Percentiles rank a stretch among this genome's conserved stretches.
Conservation (phyloP, 192 early-diverging fungal genomes). For the Lunasporangiospora selenospora region DNA sequence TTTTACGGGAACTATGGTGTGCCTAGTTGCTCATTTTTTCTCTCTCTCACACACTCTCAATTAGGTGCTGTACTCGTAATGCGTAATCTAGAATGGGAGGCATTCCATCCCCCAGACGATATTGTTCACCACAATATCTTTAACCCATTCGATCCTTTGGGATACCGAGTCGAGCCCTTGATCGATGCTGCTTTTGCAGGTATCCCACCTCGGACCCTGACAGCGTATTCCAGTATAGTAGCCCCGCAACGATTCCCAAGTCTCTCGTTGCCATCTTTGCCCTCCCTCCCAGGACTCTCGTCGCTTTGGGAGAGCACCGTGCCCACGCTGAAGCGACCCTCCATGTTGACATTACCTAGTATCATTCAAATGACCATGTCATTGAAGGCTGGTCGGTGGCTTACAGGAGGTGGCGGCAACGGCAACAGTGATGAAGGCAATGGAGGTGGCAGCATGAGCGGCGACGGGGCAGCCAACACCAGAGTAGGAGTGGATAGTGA, state of each 20-base stretch:
- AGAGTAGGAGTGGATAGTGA: no score
- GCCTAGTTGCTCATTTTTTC: no score
- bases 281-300: conserved; percentile 22
- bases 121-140: conserved; percentile 75
- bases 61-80: conserved; percentile 69
- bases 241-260: conserved; percentile 18
- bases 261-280: conserved; percentile 32
- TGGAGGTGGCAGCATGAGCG: no score
- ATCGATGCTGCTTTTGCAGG: conserved; percentile 57
- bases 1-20: no score
- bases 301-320: conserved; percentile 40
- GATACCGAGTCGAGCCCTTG: conserved; percentile 75
- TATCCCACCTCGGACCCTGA: conserved; percentile 54
- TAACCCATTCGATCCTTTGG: conserved; percentile 80
- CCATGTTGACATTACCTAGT: conserved; percentile 23
- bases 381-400: conserved; percentile 33
- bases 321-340: conserved; percentile 24
- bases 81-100: conserved; percentile 60
- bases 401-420: conserved; percentile 5
- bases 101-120: conserved; percentile 58
- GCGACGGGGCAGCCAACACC: no score
- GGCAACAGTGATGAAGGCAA: no score
- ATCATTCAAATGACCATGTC: conserved; percentile 39
- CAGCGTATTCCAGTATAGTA: conserved; percentile 24
- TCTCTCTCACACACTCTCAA: conserved; percentile 42